Evolutionary conservation across 768 basidiomycete species (phyloP).

Genomic region (Tylopilus balloui): DNA sequence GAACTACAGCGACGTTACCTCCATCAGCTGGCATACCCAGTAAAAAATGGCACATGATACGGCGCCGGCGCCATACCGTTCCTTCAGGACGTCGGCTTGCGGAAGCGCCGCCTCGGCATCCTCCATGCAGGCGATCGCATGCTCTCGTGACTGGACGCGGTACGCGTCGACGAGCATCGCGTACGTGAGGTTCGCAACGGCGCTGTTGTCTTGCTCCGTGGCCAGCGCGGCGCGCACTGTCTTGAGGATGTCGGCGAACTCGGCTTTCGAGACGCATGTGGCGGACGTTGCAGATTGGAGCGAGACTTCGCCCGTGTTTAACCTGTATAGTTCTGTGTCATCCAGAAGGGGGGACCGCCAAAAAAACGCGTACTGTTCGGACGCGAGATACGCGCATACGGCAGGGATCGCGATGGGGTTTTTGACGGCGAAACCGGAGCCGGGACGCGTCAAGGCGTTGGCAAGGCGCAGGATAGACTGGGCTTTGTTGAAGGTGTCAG

Average conservation of each 20-base stretch:
- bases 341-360: not conserved
- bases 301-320: slow-evolving; percentile 29
- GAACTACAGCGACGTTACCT: slow-evolving; percentile 23
- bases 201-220: not conserved
- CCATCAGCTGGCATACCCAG: slow-evolving; percentile 41
- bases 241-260: slow-evolving; percentile 24
- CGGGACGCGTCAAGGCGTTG: slow-evolving; percentile 23
- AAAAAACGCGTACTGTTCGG: slow-evolving; percentile 25
- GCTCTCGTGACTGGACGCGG: slow-evolving; percentile 9
- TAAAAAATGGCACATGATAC: slow-evolving; percentile 41
- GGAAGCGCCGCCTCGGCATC: slow-evolving; percentile 30
- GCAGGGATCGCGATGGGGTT: slow-evolving; percentile 22
- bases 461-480: slow-evolving; percentile 21
- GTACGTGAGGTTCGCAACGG: slow-evolving; percentile 23
- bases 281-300: slow-evolving; percentile 23
- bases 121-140: slow-evolving; percentile 31
- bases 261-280: slow-evolving; percentile 19
- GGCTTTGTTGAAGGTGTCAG: slow-evolving; percentile 24
- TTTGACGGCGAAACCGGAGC: slow-evolving; percentile 28
- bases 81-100: slow-evolving; percentile 11
- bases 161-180: slow-evolving; percentile 30
- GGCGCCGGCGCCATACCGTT: slow-evolving; percentile 15
- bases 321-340: slow-evolving; percentile 4
- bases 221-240: slow-evolving; percentile 18
- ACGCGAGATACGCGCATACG: slow-evolving; percentile 31